These are phyloP conservation scores for Cylindrotheca closterium DNA, from an alignment of 108 stramenopile genomes.

Conservation along the genomic window DNA sequence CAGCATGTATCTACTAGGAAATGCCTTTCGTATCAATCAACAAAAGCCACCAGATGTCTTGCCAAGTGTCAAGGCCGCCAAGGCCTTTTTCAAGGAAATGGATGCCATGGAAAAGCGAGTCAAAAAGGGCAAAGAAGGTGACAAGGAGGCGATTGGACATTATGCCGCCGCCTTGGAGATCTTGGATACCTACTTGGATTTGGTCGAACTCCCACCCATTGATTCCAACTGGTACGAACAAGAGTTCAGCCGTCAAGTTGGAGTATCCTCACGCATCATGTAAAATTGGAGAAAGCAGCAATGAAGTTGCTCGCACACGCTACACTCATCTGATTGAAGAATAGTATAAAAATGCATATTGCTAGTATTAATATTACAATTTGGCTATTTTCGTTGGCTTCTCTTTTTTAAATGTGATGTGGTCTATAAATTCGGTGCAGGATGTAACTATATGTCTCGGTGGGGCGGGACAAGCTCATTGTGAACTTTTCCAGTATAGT, in stretches of 20 bases:
- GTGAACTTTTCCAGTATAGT: too few species aligned
- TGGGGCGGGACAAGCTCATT: too few species aligned
- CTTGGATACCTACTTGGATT: constrained; percentile 76
- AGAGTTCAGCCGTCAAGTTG: constrained; percentile 67
- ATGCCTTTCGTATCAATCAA: constrained; percentile 89
- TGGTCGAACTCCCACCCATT: constrained; percentile 86
- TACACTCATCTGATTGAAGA: too few species aligned
- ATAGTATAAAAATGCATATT: too few species aligned
- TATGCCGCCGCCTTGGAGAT: constrained; percentile 68
- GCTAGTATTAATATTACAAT: too few species aligned
- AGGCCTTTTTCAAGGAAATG: constrained; percentile 84
- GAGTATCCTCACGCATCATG: constrained; percentile 63
- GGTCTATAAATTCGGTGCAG: too few species aligned
- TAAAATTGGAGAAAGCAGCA: too few species aligned
- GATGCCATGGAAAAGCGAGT: constrained; percentile 70
- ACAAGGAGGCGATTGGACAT: constrained; percentile 42
- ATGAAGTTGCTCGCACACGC: too few species aligned
- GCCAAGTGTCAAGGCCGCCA: constrained; percentile 85
- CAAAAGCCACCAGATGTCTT: constrained; percentile 85
- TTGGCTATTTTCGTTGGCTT: too few species aligned
- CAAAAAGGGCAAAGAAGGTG: constrained; percentile 40
- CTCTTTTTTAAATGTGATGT: too few species aligned
- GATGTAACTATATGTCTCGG: too few species aligned
- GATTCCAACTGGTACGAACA: constrained; percentile 78
- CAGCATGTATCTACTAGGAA: constrained; percentile 82